Base-by-base conservation (phyloP, 352 stramenopile species). In the Phytopythium aichiense region DNA sequence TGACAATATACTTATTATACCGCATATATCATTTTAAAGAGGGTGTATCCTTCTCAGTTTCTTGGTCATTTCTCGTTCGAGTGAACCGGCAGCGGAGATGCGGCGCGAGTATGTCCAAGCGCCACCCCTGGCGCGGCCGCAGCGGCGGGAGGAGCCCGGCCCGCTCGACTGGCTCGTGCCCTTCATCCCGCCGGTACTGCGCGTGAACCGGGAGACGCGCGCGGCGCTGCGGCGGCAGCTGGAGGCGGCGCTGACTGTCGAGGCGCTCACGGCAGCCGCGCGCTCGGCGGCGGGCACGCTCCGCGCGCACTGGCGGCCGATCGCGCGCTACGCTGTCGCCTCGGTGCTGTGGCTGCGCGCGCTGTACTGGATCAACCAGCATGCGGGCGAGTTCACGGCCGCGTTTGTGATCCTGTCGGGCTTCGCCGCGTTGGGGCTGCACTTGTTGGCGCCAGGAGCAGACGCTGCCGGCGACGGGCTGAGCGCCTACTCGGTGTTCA, bases 401-500 rank as follows among this genome's bases (percentile, higher is more conserved):
- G 70, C 79, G 13, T 94, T 89, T 65, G 74, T 89, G 51, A 81
- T 89, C 51, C 33, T 89, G 3, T 84, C 74, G 13, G 80, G 74
- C 4, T 85, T 89, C 55, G 45, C 58, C 15, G 67, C 55, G 15
- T 55, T 92, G 11, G 58, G 63, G 6, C 60, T 72, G 42, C 74
- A 88, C 51, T 42, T 88, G 23, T 61, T 85, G 30, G 48, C 31
- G 22, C 66, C 58, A 7, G 35, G 33, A 0, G 55, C 12, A 25
- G 13, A 23, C 22, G 25, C 22, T 15, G 38, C 22, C 1, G 58
- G 56, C 37, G 65, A 68, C 33, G 70, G 68, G 6, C 66, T 92
- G 18, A 94, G 86, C 58, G 84, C 86, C 4, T 94, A 94, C 64
- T 94, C 86, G 28, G 78, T 94, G 22, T 94, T 94, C 58, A 94